Conservation (phyloP, 352 stramenopile species). For the Pythium utonaiense region DNA sequence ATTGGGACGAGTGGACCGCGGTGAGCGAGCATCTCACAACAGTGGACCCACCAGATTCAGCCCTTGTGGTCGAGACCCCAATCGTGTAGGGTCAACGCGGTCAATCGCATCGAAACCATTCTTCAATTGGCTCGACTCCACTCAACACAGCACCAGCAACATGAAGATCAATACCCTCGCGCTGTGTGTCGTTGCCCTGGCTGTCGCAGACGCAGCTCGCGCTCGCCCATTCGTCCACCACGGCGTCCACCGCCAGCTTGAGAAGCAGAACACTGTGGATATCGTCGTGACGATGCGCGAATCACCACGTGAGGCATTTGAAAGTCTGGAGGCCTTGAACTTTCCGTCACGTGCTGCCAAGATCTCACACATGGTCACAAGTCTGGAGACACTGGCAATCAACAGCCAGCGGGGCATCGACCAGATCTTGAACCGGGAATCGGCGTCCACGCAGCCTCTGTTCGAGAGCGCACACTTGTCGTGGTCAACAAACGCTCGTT, state of each 20-base stretch:
- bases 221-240: background rate
- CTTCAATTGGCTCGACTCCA: no score
- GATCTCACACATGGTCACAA: background rate
- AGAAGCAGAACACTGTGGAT: background rate
- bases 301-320: background rate
- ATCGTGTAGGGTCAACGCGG: no score
- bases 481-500: background rate
- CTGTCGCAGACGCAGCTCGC: background rate
- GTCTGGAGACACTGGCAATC: background rate
- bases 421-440: background rate
- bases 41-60: no score
- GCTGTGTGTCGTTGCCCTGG: background rate
- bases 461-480: background rate
- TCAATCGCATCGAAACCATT: no score
- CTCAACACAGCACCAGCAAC: no score
- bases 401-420: background rate
- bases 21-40: no score
- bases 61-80: no score
- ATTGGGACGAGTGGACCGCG: no score
- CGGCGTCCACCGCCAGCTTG: background rate
- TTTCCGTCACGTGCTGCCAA: background rate
- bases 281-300: conserved; percentile 3
- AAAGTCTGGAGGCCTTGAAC: background rate
- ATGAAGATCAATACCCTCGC: background rate
- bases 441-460: background rate